Evolutionary conservation across 495 filamentous ascomycete species (phyloP), one percentile per base, ranked within the genome.

Genomic region (Podospora australis): DNA sequence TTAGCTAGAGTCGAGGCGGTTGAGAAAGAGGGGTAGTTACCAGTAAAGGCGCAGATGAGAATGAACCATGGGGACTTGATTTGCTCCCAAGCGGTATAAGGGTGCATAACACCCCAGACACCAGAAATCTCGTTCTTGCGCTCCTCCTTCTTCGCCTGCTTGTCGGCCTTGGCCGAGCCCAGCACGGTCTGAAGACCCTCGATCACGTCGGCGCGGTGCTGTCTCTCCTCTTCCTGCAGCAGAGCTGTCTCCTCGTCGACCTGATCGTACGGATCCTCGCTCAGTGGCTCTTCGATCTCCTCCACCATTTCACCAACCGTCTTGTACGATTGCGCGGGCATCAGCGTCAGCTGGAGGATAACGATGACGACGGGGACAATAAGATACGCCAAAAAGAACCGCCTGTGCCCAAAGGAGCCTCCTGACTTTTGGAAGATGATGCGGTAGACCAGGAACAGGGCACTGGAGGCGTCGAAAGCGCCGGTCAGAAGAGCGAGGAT

Each of bases 31-130:
- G 4, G 25, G 20, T 24, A 41, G 50, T 24, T 50, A 63, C 62
- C 49, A 0, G 92, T 96, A 67, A 96, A 96, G 2, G 87, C 57
- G 6, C 87, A 82, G 52, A 96, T 89, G 22, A 96, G 72, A 20
- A 86, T 67, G 57, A 95, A 98, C 90, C 90, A 98, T 2, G 84
- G 84, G 2, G 82, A 83, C 24, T 60, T 65, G 59, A 98, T 86
- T 68, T 98, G 92, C 43, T 84, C 66, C 11, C 72, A 53, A 0
- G 88, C 86, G 4, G 84, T 77, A 36, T 70, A 72, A 16, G 83
- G 83, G 64, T 98, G 92, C 66, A 96, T 79, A 14, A 83, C 85
- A 21, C 92, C 92, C 87, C 87, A 95, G 39, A 96, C 83, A 16
- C 89, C 90, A 25, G 68, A 78, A 50, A 72, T 79, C 45, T 74